Evolutionary conservation across 352 stramenopile genomes (phyloP).

Genomic region (Phytophthora tubulina): DNA sequence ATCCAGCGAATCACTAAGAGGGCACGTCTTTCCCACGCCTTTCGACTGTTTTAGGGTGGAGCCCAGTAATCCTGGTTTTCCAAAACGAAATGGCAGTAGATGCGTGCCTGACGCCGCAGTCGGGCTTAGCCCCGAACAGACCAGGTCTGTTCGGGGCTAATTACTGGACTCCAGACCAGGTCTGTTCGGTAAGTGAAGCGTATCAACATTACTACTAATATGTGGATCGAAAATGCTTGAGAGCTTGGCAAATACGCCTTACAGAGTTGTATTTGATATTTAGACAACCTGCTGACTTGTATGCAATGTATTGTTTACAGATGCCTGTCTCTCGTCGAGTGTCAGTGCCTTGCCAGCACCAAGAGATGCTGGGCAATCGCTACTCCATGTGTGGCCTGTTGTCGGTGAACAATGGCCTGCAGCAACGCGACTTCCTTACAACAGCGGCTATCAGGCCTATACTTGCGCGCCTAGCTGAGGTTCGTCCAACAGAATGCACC

Average conservation of each 20-base stretch:
- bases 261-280: background rate
- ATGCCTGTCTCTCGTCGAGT: background rate
- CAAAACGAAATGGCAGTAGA: background rate
- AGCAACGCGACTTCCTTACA: conserved; percentile 21
- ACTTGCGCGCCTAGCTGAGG: background rate
- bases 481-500: background rate
- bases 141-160: background rate
- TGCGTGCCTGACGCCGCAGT: conserved; percentile 9
- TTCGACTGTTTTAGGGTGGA: too few species aligned
- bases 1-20: too few species aligned
- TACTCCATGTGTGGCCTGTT: conserved; percentile 20
- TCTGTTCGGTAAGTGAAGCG: background rate
- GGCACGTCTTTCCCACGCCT: too few species aligned
- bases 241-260: too few species aligned
- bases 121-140: conserved; percentile 2
- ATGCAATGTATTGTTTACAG: too few species aligned
- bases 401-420: conserved; percentile 16
- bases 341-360: conserved; percentile 13
- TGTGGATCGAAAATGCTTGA: too few species aligned
- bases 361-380: background rate
- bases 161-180: too few species aligned
- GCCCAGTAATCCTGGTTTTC: too few species aligned
- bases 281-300: background rate
- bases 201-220: background rate
- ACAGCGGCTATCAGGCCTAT: background rate